A percentile compares a stretch with the other conserved stretches of the same genome.
phyloP scores from a whole-genome alignment of 169 alveolate species.

The Plasmodium inui region DNA sequence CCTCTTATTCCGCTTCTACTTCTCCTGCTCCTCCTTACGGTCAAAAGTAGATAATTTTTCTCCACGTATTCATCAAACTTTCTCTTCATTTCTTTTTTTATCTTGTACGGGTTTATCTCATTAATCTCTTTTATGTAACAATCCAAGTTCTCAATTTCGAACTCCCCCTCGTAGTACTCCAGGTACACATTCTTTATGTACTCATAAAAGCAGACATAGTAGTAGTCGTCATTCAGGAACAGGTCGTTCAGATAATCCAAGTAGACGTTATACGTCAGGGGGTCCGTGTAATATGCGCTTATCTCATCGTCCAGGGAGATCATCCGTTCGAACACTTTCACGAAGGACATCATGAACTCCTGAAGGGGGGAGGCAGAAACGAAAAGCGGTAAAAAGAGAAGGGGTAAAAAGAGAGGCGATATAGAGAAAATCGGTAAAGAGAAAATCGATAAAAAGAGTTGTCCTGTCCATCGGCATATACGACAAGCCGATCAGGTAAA shows the following conservation, averaged over 20 bases:
- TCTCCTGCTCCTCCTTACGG: background rate
- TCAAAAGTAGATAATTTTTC: conserved; percentile 13
- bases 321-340: conserved; percentile 39
- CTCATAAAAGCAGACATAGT: conserved; percentile 58
- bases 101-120: conserved; percentile 31
- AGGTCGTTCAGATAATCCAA: conserved; percentile 49
- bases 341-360: conserved; percentile 70
- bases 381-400: background rate
- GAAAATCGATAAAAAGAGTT: too few relatives aligned
- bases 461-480: background rate
- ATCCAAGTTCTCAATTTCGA: conserved; percentile 10
- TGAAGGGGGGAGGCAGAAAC: conserved; percentile 3
- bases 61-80: background rate
- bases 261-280: conserved; percentile 27
- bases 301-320: conserved; percentile 25
- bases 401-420: background rate
- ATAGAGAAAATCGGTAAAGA: background rate
- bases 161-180: conserved; percentile 11
- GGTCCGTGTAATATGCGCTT: conserved; percentile 36
- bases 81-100: conserved; percentile 17
- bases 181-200: conserved; percentile 22
- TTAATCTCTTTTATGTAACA: conserved; percentile 37
- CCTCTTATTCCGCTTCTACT: background rate
- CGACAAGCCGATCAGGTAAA: too few relatives aligned
- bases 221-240: conserved; percentile 56